Base-by-base conservation (phyloP, 2,329 filamentous ascomycete species). In the Aphanocladium album region DNA sequence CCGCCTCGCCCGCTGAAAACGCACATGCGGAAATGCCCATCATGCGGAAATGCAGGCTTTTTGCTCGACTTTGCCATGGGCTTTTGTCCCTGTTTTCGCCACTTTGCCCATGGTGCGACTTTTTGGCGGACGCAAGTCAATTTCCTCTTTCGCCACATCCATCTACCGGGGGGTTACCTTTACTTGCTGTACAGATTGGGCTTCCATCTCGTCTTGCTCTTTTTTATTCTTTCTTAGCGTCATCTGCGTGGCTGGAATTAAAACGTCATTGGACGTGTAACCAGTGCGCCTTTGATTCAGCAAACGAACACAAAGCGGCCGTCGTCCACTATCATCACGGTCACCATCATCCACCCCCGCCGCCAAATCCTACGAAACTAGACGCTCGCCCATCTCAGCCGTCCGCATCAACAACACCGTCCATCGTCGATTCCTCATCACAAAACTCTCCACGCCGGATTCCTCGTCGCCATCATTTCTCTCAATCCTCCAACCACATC, bases 51-150 rank as follows among this genome's bases (percentile, higher is more conserved):
- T 43, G 39, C n/a, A n/a, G 39, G 16, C 17, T 43, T 55, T 23
- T 45, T 30, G 30, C 35, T 23, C 33, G n/a, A 19, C 41, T 57
- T 46, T 33, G 19, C n/a, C 27, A 46, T 33, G 30, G n/a, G 9
- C 8, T 7, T 47, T 57, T 57, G 9, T 12, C n/a, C 39, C 21
- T 30, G 3, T 27, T 21, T 55, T 57, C 43, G 54, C 54, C 41
- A 47, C 54, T 57, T 57, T 19, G 35, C 30, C 54, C 54, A 57
- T 57, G 27, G n/a, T n/a, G n/a, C 39, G 16, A 57, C 27, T 17
- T n/a, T 43, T 35, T 12, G 43, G 27, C 33, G 25, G 11, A 6
- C 35, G 21, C 2, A 14, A 9, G 14, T 16, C 37, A 54, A 37
- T 56, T 56, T 43, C 30, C 41, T 23, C 54, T 47, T 57, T 47